Evolutionary conservation across 768 basidiomycete species (phyloP).

Genomic region (Boletellus emodensis): DNA sequence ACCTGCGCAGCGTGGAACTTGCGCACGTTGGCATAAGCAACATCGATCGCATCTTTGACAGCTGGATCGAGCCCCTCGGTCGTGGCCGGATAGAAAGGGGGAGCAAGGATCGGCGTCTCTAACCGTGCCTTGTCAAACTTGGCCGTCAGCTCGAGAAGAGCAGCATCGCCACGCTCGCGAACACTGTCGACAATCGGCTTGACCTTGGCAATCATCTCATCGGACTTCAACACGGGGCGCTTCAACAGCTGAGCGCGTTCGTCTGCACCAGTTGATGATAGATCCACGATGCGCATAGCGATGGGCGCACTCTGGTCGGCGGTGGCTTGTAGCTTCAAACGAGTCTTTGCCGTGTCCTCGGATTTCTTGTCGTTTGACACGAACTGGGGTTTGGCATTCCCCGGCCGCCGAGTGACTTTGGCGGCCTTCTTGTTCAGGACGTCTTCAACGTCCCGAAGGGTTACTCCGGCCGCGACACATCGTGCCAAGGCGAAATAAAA

Average conservation of each 20-base stretch:
- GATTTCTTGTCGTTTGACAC: constrained; percentile 18
- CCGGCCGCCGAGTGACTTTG: constrained; percentile 81
- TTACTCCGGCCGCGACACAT: constrained; percentile 80
- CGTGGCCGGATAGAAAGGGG: constrained; percentile 56
- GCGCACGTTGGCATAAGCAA: constrained; percentile 86
- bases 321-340: constrained; percentile 19
- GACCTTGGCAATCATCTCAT: constrained; percentile 70
- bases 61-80: constrained; percentile 55
- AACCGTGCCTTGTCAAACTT: constrained; percentile 88
- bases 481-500: constrained; percentile 88
- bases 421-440: constrained; percentile 83
- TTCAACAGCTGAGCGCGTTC: constrained; percentile 71
- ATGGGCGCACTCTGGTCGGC: constrained; percentile 48
- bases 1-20: constrained; percentile 90
- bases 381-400: constrained; percentile 91
- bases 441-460: constrained; percentile 75
- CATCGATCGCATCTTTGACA: constrained; percentile 80
- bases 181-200: constrained; percentile 92
- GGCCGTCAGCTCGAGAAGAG: constrained; percentile 83
- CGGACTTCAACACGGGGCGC: constrained; percentile 80
- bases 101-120: constrained; percentile 62
- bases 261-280: constrained; percentile 43
- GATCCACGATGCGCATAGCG: constrained; percentile 70
- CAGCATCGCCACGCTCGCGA: constrained; percentile 77
- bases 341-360: constrained; percentile 28